These are phyloP conservation scores for Saccharum spontaneum DNA, from an alignment of 176 grass and related monocot genomes.

Conservation along the genomic window DNA sequence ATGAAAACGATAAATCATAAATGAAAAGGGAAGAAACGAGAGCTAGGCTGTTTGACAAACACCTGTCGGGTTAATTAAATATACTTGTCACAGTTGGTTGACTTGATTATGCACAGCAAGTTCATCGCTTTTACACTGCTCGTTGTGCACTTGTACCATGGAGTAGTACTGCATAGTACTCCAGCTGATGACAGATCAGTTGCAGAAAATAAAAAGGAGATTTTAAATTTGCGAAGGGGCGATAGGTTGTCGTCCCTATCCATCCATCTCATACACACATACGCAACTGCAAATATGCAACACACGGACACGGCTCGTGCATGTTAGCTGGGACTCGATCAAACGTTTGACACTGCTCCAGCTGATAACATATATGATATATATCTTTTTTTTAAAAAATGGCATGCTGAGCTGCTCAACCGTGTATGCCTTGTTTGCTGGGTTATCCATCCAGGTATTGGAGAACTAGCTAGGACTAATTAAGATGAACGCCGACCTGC, in stretches of 20 bases:
- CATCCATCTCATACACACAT: slow-evolving; percentile 39
- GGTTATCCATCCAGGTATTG: slow-evolving; percentile 25
- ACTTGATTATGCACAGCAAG: slow-evolving; percentile 20
- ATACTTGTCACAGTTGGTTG: neutral
- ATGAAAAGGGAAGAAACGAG: neutral
- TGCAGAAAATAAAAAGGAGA: neutral
- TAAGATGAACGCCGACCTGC: slow-evolving; percentile 15
- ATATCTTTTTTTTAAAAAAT: neutral
- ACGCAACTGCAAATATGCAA: neutral
- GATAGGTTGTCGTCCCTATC: slow-evolving; percentile 48
- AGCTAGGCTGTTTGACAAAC: neutral
- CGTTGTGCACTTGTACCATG: neutral
- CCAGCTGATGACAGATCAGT: slow-evolving; percentile 20
- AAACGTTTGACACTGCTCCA: slow-evolving; percentile 22
- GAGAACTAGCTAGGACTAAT: neutral
- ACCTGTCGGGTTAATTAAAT: slow-evolving; percentile 2
- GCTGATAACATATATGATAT: neutral
- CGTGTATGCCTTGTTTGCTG: slow-evolving; percentile 8
- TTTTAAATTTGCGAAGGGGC: neutral
- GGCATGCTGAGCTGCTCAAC: slow-evolving; percentile 7
- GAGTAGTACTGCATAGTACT: neutral
- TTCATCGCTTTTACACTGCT: slow-evolving; percentile 38
- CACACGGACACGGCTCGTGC: neutral
- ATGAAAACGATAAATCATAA: slow-evolving; percentile 9
- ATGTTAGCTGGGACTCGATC: slow-evolving; percentile 28